Evolutionary conservation across 805 yeast genomes (phyloP).

Genomic region (Lipomyces sp.): DNA sequence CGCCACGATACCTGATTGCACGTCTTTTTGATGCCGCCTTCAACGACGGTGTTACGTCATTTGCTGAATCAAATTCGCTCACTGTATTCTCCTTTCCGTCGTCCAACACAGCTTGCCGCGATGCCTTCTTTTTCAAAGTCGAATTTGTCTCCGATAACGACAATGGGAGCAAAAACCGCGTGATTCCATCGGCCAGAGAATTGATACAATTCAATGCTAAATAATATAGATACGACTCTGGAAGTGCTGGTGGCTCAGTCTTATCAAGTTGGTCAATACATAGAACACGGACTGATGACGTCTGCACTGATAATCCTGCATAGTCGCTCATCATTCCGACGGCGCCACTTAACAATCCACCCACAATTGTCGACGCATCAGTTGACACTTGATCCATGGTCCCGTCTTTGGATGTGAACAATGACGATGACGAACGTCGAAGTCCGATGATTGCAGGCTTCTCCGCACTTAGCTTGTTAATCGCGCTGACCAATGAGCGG

Average conservation of each 20-base stretch:
- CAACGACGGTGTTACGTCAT: conserved; percentile 2
- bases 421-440: conserved; percentile 23
- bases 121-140: conserved; percentile 16
- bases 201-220: conserved; percentile 61
- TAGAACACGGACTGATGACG: conserved; percentile 47
- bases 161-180: conserved; percentile 55
- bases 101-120: conserved; percentile 13
- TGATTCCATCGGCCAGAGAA: conserved; percentile 70
- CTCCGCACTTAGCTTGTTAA: conserved; percentile 49
- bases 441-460: conserved; percentile 45
- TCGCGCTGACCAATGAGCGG: conserved; percentile 56
- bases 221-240: conserved; percentile 64
- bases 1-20: conserved; percentile 32
- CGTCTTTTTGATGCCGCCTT: conserved; percentile 16
- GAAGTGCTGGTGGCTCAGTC: conserved; percentile 70
- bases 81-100: neutral
- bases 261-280: conserved; percentile 82
- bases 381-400: conserved; percentile 6
- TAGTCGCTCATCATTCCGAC: conserved; percentile 21
- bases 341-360: conserved; percentile 29
- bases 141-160: conserved; percentile 40
- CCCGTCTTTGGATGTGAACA: conserved; percentile 15
- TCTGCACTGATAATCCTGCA: conserved; percentile 28
- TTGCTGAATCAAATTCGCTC: neutral
- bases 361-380: conserved; percentile 20